Percentiles rank a stretch among this genome's conserved stretches.
phyloP scores from a whole-genome alignment of 1,284 basidiomycete genomes.

The Pseudozyma sp. region DNA sequence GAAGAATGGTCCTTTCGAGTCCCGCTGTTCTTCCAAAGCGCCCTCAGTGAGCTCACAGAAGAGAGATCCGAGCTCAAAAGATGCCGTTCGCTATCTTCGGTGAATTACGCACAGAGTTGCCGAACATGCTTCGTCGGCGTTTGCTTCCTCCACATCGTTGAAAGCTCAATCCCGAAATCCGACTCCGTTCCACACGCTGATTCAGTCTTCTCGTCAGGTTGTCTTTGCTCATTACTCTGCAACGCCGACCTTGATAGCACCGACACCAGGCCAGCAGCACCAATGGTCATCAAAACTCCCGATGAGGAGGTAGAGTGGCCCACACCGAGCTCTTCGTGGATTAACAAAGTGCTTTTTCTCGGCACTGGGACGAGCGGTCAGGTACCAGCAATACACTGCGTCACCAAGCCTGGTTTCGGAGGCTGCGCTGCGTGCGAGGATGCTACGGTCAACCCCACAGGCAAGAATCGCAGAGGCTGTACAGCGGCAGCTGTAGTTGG shows the following conservation, averaged over 20 bases:
- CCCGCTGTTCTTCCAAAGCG: too few relatives aligned
- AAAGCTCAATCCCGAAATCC: conserved; percentile 3
- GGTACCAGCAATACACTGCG: conserved; percentile 61
- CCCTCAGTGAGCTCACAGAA: too few relatives aligned
- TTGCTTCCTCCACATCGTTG: conserved; percentile 20
- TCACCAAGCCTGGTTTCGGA: conserved; percentile 48
- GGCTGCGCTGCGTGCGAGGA: conserved; percentile 59
- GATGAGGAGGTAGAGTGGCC: conserved; percentile 16
- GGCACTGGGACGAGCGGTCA: conserved; percentile 65
- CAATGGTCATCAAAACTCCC: conserved; percentile 6
- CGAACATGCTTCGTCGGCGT: conserved; percentile 1
- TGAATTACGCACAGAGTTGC: conserved; percentile 13
- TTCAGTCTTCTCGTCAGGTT: conserved; percentile 10
- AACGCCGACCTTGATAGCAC: too few relatives aligned
- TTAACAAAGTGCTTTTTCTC: conserved; percentile 57
- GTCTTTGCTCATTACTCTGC: too few relatives aligned
- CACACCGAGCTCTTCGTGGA: conserved; percentile 43
- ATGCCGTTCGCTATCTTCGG: conserved; percentile 10
- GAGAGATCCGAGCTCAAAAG: neutral
- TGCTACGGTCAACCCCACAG: conserved; percentile 48
- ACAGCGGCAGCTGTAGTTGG: conserved; percentile 52
- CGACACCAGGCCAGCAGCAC: neutral
- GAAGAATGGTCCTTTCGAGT: too few relatives aligned
- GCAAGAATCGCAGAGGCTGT: conserved; percentile 61
- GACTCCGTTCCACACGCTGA: neutral